Evolutionary conservation across 2,329 filamentous ascomycete genomes (phyloP), one percentile per base, ranked within the genome.

Genomic region (Lasiodiplodia citricola): DNA sequence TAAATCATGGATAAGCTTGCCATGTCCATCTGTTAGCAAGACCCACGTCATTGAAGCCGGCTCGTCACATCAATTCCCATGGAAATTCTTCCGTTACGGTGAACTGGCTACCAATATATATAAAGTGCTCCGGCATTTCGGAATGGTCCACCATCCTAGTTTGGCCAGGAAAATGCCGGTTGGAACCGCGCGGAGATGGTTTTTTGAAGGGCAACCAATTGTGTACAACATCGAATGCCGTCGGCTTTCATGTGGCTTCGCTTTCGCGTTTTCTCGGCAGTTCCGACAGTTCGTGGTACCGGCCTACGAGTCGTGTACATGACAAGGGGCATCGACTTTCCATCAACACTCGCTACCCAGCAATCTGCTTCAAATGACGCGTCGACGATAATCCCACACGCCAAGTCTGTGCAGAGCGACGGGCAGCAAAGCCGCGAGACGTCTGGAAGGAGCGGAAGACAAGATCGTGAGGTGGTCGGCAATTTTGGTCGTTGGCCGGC

Each of bases 121-220:
- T 10, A 35, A 35, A 35, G 31, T 35, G 31, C 31, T 35, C 31
- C 31, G 8, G 31, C 31, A 41, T 44, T n/a, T 8, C 35, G 37
- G 16, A n/a, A 52, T n/a, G n/a, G 8, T 16, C 10, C 14, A n/a
- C 16, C 25, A 51, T 13, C 3, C 21, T 21, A 8, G 25, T 31
- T 8, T 4, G 3, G 13, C 44, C 44, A 37, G 28, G 25, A 64
- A 52, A 52, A n/a, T 13, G 37, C 28, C 47, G 47, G 47, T 14
- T 52, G 31, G 60, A 52, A 64, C 60, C 60, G 28, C 60, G 28
- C 25, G 58, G 58, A 31, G 57, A 60, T 18, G 5, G 16, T 7
- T 6, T n/a, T 7, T 6, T n/a, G 8, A 21, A 28, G 14, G 21
- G n/a, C 31, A 31, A 37, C 1, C 25, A 23, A 37, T 4, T n/a